phyloP scores from a whole-genome alignment of 164 flowering plant species.

The Kalanchoe fedtschenkoi region DNA sequence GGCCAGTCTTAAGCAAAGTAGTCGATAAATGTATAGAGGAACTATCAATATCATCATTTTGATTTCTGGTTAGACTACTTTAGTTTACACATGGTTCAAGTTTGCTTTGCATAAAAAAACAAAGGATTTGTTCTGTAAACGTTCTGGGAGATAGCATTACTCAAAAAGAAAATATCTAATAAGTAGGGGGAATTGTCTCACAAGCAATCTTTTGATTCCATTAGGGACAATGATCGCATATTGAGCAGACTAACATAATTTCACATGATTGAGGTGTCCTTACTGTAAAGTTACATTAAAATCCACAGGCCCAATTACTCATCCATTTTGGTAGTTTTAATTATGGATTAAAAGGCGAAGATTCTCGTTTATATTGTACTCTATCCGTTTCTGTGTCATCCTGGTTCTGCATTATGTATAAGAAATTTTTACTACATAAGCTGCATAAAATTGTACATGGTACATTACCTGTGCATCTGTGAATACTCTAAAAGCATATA shows the following conservation, averaged over 20 bases:
- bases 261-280: neutral
- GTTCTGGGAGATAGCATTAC: neutral
- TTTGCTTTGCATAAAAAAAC: neutral
- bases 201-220: neutral
- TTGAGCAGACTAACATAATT: neutral
- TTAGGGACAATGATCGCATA: neutral
- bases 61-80: neutral
- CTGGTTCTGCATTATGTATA: neutral
- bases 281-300: neutral
- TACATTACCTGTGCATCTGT: conserved; percentile 99
- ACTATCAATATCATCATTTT: no score
- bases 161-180: neutral
- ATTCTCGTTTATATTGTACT: neutral
- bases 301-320: neutral
- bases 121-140: neutral
- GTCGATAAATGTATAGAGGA: no score
- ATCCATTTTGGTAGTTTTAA: neutral
- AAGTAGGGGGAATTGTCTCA: neutral
- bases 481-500: conserved; percentile 94
- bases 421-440: neutral
- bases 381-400: neutral
- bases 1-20: neutral
- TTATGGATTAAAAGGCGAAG: neutral
- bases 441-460: no score
- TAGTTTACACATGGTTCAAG: neutral